phyloP scores from a whole-genome alignment of 169 alveolate genomes.

The Eimeria acervulina region DNA sequence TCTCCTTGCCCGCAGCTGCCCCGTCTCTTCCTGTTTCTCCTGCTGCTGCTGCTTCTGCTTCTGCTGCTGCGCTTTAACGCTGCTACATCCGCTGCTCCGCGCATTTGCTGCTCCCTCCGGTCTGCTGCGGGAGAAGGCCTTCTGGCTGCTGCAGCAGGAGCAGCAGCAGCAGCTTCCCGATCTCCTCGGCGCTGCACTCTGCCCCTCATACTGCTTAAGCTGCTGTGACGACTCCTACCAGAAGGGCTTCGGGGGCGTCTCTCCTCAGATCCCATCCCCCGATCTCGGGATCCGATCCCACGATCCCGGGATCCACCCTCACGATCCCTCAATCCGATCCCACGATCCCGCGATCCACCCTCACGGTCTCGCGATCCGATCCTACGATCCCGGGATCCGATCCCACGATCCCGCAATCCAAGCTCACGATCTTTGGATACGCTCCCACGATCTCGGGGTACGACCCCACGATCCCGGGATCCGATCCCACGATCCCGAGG shows the following conservation, averaged over 20 bases:
- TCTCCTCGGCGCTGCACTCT: neutral
- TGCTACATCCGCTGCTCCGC: constrained; percentile 89
- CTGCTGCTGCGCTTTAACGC: constrained; percentile 36
- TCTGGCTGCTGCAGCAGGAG: constrained; percentile 85
- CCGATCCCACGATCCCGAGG: neutral
- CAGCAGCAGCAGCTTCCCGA: neutral
- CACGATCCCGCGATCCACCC: neutral
- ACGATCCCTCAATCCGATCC: neutral
- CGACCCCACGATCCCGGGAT: neutral
- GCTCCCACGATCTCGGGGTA: neutral
- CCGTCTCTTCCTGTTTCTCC: constrained; percentile 21
- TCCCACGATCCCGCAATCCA: neutral
- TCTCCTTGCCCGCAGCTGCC: constrained; percentile 66
- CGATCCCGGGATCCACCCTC: neutral
- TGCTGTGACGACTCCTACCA: neutral
- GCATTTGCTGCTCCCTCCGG: constrained; percentile 90
- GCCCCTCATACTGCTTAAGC: neutral
- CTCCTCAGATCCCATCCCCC: neutral
- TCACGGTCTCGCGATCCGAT: neutral
- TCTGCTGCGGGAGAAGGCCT: constrained; percentile 84
- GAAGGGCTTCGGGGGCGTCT: neutral
- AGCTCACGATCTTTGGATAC: neutral
- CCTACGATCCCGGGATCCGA: constrained; percentile 1
- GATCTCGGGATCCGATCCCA: constrained; percentile 7
- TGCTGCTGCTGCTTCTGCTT: constrained; percentile 49